Conservation (phyloP, 805 yeast species). For the Kuraishia capsulata region DNA sequence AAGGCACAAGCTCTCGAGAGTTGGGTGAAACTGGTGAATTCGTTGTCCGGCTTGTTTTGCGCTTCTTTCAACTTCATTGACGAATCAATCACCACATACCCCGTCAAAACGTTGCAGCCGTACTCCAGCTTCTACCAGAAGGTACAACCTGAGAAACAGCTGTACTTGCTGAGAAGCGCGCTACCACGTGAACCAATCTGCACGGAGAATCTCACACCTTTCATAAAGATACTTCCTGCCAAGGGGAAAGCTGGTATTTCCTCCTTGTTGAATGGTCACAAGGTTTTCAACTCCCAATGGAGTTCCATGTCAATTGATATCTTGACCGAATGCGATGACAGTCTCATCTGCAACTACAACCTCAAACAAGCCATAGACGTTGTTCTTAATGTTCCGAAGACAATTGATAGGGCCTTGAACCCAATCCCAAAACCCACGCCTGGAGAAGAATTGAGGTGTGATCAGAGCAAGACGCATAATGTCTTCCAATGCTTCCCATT, state of each 20-base stretch:
- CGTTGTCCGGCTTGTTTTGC: slow-evolving; percentile 86
- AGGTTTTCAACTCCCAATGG: slow-evolving; percentile 87
- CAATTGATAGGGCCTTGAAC: slow-evolving; percentile 47
- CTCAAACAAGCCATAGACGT: slow-evolving; percentile 63
- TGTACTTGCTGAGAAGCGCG: slow-evolving; percentile 69
- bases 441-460: slow-evolving; percentile 68
- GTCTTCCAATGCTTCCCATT: slow-evolving; percentile 74
- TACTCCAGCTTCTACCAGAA: slow-evolving; percentile 10
- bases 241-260: slow-evolving; percentile 87
- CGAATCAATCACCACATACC: slow-evolving; percentile 64
- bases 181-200: slow-evolving; percentile 93
- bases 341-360: slow-evolving; percentile 32
- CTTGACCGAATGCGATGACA: slow-evolving; percentile 36
- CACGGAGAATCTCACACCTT: slow-evolving; percentile 94
- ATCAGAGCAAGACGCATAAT: slow-evolving; percentile 46
- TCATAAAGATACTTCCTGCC: slow-evolving; percentile 81
- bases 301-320: slow-evolving; percentile 88
- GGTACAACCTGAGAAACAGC: slow-evolving; percentile 24
- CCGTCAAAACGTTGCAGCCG: slow-evolving; percentile 32
- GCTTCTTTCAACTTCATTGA: slow-evolving; percentile 90
- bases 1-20: slow-evolving; percentile 44
- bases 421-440: slow-evolving; percentile 79
- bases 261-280: slow-evolving; percentile 81
- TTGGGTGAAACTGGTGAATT: slow-evolving; percentile 69
- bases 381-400: slow-evolving; percentile 62